Evolutionary conservation across 345 rosid genomes (phyloP).

Genomic region (Eucalyptus marginata): DNA sequence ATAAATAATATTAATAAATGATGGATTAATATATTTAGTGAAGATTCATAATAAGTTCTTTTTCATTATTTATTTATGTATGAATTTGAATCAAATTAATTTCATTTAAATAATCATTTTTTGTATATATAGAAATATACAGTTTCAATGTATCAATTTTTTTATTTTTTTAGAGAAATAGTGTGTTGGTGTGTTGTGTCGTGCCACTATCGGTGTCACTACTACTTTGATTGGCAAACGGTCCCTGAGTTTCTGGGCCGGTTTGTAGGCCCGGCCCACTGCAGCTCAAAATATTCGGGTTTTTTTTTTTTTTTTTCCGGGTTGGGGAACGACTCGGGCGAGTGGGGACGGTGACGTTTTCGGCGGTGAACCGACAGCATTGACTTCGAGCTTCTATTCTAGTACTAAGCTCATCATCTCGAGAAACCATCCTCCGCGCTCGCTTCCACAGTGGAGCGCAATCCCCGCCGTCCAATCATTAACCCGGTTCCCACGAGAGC

Average conservation of each 20-base stretch:
- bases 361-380: neutral
- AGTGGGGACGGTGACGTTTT: neutral
- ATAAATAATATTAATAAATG: no score
- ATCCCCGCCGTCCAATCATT: neutral
- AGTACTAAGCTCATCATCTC: neutral
- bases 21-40: no score
- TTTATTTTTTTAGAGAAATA: no score
- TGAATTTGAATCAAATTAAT: no score
- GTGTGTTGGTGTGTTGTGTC: accelerated
- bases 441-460: neutral
- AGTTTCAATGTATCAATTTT: accelerated
- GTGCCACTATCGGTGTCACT: accelerated
- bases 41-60: no score
- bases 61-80: no score
- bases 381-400: neutral
- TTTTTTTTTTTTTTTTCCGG: neutral
- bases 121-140: no score
- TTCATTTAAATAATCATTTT: no score
- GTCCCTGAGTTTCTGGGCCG: neutral
- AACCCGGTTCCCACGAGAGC: neutral
- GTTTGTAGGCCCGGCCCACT: neutral
- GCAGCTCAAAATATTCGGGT: accelerated
- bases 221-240: no score
- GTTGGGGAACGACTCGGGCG: neutral
- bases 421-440: neutral